Evolutionary conservation across 2,329 filamentous ascomycete species (phyloP).

Genomic region (Zarea fungicola): DNA sequence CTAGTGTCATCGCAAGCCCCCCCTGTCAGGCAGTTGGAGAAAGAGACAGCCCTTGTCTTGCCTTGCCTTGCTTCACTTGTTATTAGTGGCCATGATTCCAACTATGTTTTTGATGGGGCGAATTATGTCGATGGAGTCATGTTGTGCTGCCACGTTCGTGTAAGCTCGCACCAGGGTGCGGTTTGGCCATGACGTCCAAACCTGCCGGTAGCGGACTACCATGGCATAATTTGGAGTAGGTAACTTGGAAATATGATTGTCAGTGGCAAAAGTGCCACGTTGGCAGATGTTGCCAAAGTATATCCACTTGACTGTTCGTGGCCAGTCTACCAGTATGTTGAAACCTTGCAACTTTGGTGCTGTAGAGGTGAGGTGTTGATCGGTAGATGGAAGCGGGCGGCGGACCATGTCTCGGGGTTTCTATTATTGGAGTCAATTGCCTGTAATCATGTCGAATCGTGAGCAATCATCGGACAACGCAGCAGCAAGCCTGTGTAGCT

Average conservation of each 20-base stretch:
- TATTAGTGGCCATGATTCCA: no score
- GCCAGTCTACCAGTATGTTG: background rate
- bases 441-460: background rate
- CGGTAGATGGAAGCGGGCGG: background rate
- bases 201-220: slow-evolving; percentile 1
- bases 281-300: background rate
- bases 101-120: no score
- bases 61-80: no score
- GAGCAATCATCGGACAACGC: no score
- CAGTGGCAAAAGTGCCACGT: slow-evolving; percentile 9
- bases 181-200: background rate
- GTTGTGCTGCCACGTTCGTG: background rate
- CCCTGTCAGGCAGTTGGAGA: background rate
- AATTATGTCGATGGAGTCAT: no score
- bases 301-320: background rate
- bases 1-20: background rate
- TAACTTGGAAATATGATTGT: background rate
- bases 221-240: background rate
- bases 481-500: background rate
- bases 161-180: slow-evolving; percentile 3
- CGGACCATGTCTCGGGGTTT: background rate
- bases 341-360: no score
- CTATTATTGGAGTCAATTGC: slow-evolving; percentile 4
- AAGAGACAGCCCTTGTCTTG: no score
- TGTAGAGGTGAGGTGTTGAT: no score